phyloP scores from a whole-genome alignment of 257 asterid genomes.

The Solanum medicagineum region DNA sequence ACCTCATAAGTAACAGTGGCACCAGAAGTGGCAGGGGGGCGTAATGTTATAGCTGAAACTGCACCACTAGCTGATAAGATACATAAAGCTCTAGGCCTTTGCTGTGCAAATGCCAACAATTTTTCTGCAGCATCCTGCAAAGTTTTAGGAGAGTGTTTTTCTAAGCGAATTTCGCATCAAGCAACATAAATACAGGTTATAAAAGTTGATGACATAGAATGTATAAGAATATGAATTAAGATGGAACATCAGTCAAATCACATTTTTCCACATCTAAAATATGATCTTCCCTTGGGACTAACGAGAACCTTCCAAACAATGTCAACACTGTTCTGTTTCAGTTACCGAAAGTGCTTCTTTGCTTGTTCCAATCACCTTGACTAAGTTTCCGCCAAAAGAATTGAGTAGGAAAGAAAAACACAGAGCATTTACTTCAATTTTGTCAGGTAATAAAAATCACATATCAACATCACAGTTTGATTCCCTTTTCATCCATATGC shows the following conservation, averaged over 20 bases:
- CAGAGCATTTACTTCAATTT: background rate
- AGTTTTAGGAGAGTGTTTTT: background rate
- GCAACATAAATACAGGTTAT: background rate
- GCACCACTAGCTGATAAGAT: constrained; percentile 77
- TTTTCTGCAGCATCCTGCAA: constrained; percentile 82
- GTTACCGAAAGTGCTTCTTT: background rate
- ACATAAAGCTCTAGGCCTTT: constrained; percentile 90
- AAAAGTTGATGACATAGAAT: background rate
- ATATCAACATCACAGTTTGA: background rate
- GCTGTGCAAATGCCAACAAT: constrained; percentile 84
- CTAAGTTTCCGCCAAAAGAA: background rate
- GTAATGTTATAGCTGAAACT: constrained; percentile 62
- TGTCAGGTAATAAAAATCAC: background rate
- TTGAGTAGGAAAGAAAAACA: background rate
- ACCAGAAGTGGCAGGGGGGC: constrained; percentile 60
- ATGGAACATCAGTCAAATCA: background rate
- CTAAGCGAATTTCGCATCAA: background rate
- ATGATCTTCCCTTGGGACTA: background rate
- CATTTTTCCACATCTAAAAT: background rate
- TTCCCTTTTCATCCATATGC: background rate
- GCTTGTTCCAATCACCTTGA: background rate
- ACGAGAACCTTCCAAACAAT: background rate
- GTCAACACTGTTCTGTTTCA: background rate
- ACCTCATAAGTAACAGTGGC: constrained; percentile 80
- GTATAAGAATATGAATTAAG: background rate